Conservation (phyloP, 306 rosid genomes). For the Trifolium pratense region DNA sequence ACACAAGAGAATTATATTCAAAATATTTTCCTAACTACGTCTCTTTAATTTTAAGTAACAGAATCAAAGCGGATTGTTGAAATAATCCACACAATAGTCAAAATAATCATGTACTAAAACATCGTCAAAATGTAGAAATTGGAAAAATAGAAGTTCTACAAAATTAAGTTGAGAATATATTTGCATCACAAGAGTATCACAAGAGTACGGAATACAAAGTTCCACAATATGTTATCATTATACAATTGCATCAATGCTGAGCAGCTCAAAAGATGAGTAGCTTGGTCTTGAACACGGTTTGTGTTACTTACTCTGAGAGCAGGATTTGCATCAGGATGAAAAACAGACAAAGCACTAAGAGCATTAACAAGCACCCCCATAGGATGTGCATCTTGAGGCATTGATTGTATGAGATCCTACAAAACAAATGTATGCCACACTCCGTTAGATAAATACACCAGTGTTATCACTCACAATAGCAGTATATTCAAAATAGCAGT, state of each 20-base stretch:
- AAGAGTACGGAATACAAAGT: background rate
- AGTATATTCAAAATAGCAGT: background rate
- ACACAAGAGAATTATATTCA: background rate
- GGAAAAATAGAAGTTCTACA: background rate
- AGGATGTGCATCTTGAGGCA: slow-evolving; percentile 99
- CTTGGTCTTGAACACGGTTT: slow-evolving; percentile 21
- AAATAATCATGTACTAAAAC: background rate
- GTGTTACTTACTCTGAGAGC: slow-evolving; percentile 71
- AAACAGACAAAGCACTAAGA: slow-evolving; percentile 84
- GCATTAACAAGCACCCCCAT: slow-evolving; percentile 93
- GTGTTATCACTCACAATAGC: background rate
- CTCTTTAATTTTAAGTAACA: background rate
- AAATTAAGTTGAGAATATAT: background rate
- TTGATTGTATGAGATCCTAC: slow-evolving; percentile 83
- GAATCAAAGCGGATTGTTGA: background rate
- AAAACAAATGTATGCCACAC: slow-evolving; percentile 32
- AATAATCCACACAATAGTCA: background rate
- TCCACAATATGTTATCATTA: slow-evolving; percentile 1
- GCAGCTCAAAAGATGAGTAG: slow-evolving; percentile 9
- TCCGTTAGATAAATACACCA: slow-evolving; percentile 28
- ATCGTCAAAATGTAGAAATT: slow-evolving; percentile 20
- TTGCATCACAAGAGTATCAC: background rate
- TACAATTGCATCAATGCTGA: slow-evolving; percentile 23
- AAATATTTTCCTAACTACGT: background rate
- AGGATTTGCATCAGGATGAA: slow-evolving; percentile 92